Base-by-base conservation (phyloP, 805 yeast species). In the Metschnikowia lunata region DNA sequence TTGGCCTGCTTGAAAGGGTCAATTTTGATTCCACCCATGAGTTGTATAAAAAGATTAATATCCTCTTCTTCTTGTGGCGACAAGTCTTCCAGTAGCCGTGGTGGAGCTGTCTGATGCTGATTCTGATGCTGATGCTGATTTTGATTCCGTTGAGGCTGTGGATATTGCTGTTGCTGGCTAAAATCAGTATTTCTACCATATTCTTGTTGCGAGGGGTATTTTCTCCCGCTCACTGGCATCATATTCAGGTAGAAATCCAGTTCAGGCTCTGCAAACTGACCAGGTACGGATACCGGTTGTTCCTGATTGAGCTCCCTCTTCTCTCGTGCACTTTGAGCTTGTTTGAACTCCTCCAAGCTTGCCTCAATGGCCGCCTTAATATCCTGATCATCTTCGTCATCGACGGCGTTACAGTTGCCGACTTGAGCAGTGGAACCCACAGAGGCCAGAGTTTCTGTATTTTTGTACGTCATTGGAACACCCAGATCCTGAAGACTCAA, bases 291-390 rank as follows among this genome's bases (percentile, higher is more conserved):
- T 18, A 18, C 23, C 23, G 23, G 23, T 18, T 18, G 23, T 18
- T 18, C 23, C 23, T 18, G 23, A 5, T 5, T 18, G 23, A 3
- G 23, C 23, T 3, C 23, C 23, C 23, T 18, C 23, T 18, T 6
- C 6, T 10, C 31, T 29, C 6, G 31, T 29, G 31, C 31, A 29
- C n/a, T 31, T 8, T 33, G 36, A 18, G 29, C 26, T 29, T 37
- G 42, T 28, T 84, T 78, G 59, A 85, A 73, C 46, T 90, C 97
- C 42, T 74, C 75, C 49, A 93, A 71, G 62, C 96, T 88, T 0
- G 96, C 96, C 12, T 85, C 96, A 46, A 93, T 91, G 0, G 98
- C 99, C 0, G 93, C 95, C 60, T 82, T 86, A 81, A 91, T 78
- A 31, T 88, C 96, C 32, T 84, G 91, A 36, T 71, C 76, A 13